These are phyloP conservation scores for Pyrrhoderma noxium DNA, from an alignment of 1,284 basidiomycete species.

Conservation along the genomic window DNA sequence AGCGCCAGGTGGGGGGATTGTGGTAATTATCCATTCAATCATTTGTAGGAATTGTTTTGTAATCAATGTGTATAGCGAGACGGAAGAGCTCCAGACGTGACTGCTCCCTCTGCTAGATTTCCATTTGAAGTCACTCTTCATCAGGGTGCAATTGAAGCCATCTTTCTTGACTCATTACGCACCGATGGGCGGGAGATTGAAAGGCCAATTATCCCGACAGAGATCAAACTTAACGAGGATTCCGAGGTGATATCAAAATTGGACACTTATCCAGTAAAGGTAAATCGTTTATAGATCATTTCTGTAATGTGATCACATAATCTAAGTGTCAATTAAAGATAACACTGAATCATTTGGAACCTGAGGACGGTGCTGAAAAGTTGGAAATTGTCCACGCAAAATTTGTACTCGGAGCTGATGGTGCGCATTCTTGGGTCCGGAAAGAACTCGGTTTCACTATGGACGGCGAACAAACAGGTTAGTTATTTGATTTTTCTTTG, in stretches of 20 bases:
- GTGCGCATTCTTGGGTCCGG: conserved; percentile 78
- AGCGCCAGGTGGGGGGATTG: conserved; percentile 48
- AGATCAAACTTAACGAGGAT: conserved; percentile 36
- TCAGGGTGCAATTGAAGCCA: conserved; percentile 66
- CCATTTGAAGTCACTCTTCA: conserved; percentile 43
- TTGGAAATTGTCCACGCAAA: conserved; percentile 45
- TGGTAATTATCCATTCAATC: conserved; percentile 30
- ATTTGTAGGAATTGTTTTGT: background rate
- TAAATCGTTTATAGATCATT: conserved; percentile 28
- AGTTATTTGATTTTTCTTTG: conserved; percentile 14
- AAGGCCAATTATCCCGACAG: conserved; percentile 46
- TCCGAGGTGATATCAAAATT: conserved; percentile 35
- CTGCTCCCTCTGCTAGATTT: conserved; percentile 33
- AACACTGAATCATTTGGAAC: conserved; percentile 28
- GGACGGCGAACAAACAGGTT: conserved; percentile 71
- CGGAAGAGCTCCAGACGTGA: conserved; percentile 50
- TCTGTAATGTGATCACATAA: background rate
- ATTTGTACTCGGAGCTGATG: conserved; percentile 51
- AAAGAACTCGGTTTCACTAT: conserved; percentile 60
- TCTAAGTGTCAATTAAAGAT: conserved; percentile 28
- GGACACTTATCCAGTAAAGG: conserved; percentile 49
- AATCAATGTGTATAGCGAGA: conserved; percentile 37
- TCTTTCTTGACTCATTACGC: conserved; percentile 59
- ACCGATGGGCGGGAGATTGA: conserved; percentile 47
- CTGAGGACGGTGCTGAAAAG: conserved; percentile 24